Evolutionary conservation across 495 filamentous ascomycete genomes (phyloP).

Genomic region (Tuber brumale): DNA sequence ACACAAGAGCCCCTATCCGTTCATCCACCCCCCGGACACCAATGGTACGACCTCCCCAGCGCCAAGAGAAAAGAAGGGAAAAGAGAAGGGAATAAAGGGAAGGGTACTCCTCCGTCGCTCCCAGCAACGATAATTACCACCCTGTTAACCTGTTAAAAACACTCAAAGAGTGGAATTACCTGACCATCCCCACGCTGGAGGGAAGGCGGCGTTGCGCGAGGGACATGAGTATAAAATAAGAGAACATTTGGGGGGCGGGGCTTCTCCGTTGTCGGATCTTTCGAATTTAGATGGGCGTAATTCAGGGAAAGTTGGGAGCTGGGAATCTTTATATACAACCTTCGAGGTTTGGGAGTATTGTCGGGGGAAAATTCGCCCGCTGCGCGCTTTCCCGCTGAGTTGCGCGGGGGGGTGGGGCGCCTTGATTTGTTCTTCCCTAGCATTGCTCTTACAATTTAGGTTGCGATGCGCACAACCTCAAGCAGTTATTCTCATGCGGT

Average conservation of each 20-base stretch:
- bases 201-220: background rate
- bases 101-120: background rate
- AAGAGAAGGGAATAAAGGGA: background rate
- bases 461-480: background rate
- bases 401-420: background rate
- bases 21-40: background rate
- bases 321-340: background rate
- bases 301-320: background rate
- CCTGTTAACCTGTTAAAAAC: background rate
- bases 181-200: background rate
- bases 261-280: too few relatives aligned
- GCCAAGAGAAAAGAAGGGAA: background rate
- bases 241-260: background rate
- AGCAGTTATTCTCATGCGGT: background rate
- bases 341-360: background rate
- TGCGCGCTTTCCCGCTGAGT: background rate
- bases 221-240: background rate
- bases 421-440: background rate
- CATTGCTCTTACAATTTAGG: background rate
- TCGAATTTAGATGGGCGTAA: background rate
- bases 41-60: background rate
- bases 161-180: background rate
- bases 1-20: background rate
- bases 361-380: background rate
- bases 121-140: background rate